Conservation (phyloP, 331 rosid species). For the Malus hybrid region DNA sequence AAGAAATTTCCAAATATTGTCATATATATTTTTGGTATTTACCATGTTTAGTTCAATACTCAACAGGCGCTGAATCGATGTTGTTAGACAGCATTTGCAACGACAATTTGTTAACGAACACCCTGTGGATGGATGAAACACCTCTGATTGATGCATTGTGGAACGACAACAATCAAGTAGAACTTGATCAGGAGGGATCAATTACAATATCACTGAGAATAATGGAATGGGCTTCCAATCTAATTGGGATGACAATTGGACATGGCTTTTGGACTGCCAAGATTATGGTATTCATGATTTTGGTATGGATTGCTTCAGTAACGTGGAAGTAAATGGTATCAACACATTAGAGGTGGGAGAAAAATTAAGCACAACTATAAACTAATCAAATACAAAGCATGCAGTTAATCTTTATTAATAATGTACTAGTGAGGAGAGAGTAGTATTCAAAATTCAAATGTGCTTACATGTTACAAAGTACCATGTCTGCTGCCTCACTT, state of each 20-base stretch:
- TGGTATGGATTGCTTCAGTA: constrained; percentile 50
- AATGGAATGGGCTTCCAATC: constrained; percentile 26
- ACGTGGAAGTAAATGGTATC: constrained; percentile 38
- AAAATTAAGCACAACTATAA: constrained; percentile 6
- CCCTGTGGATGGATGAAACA: constrained; percentile 51
- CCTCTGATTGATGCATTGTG: constrained; percentile 55
- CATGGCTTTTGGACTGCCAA: constrained; percentile 81
- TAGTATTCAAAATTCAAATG: constrained; percentile 16
- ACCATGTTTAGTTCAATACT: no score
- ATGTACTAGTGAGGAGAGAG: neutral
- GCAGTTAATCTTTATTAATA: neutral
- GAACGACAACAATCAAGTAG: constrained; percentile 24
- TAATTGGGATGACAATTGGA: constrained; percentile 57
- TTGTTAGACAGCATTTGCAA: constrained; percentile 50
- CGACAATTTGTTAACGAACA: constrained; percentile 48
- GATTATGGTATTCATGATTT: constrained; percentile 92
- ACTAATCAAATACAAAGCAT: neutral
- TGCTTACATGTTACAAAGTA: constrained; percentile 41
- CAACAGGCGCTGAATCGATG: constrained; percentile 36
- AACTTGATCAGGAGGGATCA: constrained; percentile 15
- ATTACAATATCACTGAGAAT: neutral
- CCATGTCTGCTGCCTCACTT: constrained; percentile 28
- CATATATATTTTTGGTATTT: no score
- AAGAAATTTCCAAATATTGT: no score
- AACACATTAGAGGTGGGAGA: constrained; percentile 40